A percentile compares a stretch with the other conserved stretches of the same genome.
Evolutionary conservation across 2,329 filamentous ascomycete genomes (phyloP).

Genomic region (Verticillium albo-atrum): DNA sequence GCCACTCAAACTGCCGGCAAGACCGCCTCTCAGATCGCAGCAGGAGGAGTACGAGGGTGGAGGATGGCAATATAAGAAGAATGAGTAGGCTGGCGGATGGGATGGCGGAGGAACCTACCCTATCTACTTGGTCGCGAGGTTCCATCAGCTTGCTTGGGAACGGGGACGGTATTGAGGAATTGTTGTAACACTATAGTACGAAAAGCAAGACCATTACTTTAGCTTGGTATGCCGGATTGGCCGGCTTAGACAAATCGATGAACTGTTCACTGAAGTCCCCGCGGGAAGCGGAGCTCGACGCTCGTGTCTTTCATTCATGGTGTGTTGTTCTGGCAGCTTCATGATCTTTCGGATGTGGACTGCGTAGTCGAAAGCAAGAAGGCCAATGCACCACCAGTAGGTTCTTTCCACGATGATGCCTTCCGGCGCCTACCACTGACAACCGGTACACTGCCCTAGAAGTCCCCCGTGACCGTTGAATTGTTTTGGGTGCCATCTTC

Average conservation of each 20-base stretch:
- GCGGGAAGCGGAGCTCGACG: no score
- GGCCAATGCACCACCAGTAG: no score
- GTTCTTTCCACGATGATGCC: no score
- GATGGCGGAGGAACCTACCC: not conserved
- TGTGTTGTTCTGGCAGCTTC: no score
- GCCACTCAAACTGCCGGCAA: not conserved
- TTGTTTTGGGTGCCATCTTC: no score
- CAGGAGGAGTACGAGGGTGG: not conserved
- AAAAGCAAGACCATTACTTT: not conserved
- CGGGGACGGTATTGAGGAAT: not conserved
- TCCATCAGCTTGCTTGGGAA: not conserved
- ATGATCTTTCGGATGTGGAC: no score
- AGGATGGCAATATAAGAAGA: not conserved
- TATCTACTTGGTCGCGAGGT: not conserved
- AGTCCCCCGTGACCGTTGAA: no score
- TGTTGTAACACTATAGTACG: not conserved
- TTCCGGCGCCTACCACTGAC: no score
- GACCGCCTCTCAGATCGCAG: not conserved
- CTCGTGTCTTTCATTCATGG: no score
- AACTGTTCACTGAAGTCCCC: not conserved
- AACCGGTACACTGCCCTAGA: no score
- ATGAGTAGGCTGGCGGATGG: not conserved
- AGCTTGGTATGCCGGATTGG: not conserved
- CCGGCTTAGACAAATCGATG: not conserved
- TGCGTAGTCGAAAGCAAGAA: no score